Percentiles rank a stretch among this genome's conserved stretches.
Evolutionary conservation across 2,329 filamentous ascomycete species (phyloP).

Genomic region (Periconia digitata): DNA sequence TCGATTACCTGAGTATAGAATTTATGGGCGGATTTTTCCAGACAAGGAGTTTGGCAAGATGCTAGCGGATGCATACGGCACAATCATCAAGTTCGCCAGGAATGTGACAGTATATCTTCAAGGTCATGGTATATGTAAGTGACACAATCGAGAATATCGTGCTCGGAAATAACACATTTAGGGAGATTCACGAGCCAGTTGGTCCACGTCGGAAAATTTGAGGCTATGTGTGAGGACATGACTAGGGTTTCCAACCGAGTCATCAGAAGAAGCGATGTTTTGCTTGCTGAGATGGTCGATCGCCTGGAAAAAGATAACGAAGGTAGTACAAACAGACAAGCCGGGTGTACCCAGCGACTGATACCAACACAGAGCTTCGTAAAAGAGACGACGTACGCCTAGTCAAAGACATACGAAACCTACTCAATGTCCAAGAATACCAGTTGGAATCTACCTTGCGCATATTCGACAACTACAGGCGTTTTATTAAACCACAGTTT

Average conservation of each 20-base stretch:
- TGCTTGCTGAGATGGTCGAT: background rate
- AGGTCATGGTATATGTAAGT: slow-evolving; percentile 3
- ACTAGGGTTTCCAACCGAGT: background rate
- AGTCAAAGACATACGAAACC: too few species aligned
- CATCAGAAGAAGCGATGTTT: background rate
- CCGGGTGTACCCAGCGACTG: too few species aligned
- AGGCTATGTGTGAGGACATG: slow-evolving; percentile 1
- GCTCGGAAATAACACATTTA: background rate
- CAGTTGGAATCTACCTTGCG: too few species aligned
- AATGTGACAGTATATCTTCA: slow-evolving; percentile 9
- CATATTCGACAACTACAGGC: too few species aligned
- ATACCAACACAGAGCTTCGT: too few species aligned
- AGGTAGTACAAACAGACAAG: too few species aligned
- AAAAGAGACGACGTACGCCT: too few species aligned
- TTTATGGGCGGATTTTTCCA: slow-evolving; percentile 9
- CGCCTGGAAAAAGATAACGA: too few species aligned
- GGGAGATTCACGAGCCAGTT: background rate
- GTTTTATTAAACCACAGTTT: too few species aligned
- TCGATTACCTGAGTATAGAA: slow-evolving; percentile 7
- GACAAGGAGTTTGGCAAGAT: slow-evolving; percentile 3
- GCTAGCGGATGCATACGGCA: slow-evolving; percentile 8
- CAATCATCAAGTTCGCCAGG: slow-evolving; percentile 8
- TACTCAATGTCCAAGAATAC: too few species aligned
- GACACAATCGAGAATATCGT: background rate
- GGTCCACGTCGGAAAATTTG: slow-evolving; percentile 1